Conservation (phyloP, 2,329 filamentous ascomycete genomes). For the Aspergillus texensis region DNA sequence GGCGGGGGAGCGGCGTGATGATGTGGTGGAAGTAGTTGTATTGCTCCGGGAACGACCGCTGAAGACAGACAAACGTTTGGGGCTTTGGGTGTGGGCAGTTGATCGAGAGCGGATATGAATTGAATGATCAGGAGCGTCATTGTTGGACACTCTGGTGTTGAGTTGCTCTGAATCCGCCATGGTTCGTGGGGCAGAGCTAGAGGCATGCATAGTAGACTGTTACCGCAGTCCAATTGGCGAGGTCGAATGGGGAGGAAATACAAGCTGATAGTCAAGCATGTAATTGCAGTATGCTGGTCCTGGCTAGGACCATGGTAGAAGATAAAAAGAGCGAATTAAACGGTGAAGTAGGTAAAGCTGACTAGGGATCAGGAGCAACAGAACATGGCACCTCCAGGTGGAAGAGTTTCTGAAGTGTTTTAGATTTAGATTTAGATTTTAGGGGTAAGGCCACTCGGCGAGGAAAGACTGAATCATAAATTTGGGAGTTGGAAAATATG, state of each 20-base stretch:
- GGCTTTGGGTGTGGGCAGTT: slow-evolving; percentile 38
- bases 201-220: slow-evolving; percentile 13
- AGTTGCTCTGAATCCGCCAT: slow-evolving; percentile 31
- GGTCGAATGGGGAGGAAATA: neutral
- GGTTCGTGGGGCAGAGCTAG: slow-evolving; percentile 15
- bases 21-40: slow-evolving; percentile 55
- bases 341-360: neutral
- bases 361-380: slow-evolving; percentile 8
- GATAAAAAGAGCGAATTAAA: neutral
- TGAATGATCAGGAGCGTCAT: slow-evolving; percentile 37
- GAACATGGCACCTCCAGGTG: slow-evolving; percentile 10
- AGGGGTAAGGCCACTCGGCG: slow-evolving; percentile 10
- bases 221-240: slow-evolving; percentile 5
- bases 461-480: slow-evolving; percentile 5
- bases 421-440: slow-evolving; percentile 12
- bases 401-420: slow-evolving; percentile 18
- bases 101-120: slow-evolving; percentile 40
- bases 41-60: slow-evolving; percentile 45
- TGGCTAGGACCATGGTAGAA: slow-evolving; percentile 21
- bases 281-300: slow-evolving; percentile 14
- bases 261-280: slow-evolving; percentile 18
- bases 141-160: slow-evolving; percentile 33
- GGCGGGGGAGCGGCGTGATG: slow-evolving; percentile 49
- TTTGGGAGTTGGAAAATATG: slow-evolving; percentile 1
- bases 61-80: slow-evolving; percentile 45